These are phyloP conservation scores for Bryum argenteum DNA, from an alignment of 225 moss, liverwort and hornwort species.

Conservation along the genomic window DNA sequence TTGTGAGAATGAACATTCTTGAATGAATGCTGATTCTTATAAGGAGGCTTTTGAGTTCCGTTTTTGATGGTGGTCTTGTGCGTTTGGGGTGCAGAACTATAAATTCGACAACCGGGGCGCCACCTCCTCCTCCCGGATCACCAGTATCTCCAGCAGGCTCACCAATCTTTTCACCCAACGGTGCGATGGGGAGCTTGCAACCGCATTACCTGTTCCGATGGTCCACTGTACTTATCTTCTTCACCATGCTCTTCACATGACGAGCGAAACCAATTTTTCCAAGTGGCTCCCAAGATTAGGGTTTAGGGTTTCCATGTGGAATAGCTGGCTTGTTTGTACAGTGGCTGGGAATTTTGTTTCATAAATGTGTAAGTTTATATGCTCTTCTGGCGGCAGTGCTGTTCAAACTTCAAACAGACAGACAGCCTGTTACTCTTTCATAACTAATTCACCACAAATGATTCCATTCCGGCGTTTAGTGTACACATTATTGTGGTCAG, in stretches of 20 bases:
- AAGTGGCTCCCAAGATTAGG: background rate
- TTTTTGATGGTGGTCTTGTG: too few relatives aligned
- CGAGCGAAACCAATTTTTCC: slow-evolving; percentile 26
- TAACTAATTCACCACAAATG: background rate
- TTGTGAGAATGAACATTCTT: too few relatives aligned
- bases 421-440: background rate
- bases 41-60: too few relatives aligned
- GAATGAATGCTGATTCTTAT: too few relatives aligned
- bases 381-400: background rate
- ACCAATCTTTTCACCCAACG: background rate
- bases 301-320: background rate
- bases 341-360: too few relatives aligned
- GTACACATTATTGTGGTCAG: background rate
- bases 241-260: slow-evolving; percentile 42
- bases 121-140: background rate
- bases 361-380: too few relatives aligned
- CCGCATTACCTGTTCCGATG: slow-evolving; percentile 26
- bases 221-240: slow-evolving; percentile 24
- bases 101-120: background rate
- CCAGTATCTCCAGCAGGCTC: slow-evolving; percentile 21
- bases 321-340: background rate
- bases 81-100: slow-evolving; percentile 27
- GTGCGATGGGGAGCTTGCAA: slow-evolving; percentile 12
- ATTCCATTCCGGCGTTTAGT: background rate
- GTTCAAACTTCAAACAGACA: background rate